Base-by-base conservation (phyloP, 192 early-diverging fungal genomes). In the Podila epicladia region DNA sequence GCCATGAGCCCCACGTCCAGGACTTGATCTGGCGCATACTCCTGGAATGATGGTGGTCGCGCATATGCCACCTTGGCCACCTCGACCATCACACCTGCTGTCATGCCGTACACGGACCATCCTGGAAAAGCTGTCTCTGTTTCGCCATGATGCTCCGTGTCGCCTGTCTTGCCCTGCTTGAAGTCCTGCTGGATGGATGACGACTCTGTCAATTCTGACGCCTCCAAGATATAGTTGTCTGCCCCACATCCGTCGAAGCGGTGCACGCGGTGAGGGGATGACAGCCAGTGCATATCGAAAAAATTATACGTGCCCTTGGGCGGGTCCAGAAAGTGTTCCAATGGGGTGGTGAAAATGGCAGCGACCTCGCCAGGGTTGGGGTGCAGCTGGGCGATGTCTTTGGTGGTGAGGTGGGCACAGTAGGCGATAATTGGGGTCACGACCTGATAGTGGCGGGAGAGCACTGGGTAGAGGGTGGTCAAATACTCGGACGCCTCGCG, bases 331-430 rank as follows among this genome's bases (percentile, higher is more conserved):
- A 80, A 72, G 24, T 20, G 59, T 20, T 72, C 71, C 9, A 80
- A 49, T 4, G 77, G 77, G 0, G 24, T 28, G 3, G 77, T 69
- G 28, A 73, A 80, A 8, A 80, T 80, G 3, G 77, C 77, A 15
- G 51, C 62, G 20, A 80, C 77, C 62, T 80, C 77, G 22, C 62
- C 71, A 37, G 77, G 77, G 28, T 80, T 80, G 13, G 77, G 71
- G 35, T 20, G 57, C 28, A 80, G 67, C 6, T 32, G 17, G 12
- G 37, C 33, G 12, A 80, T 33, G 17, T 80, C 62, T 8, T 66
- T n/a, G 2, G 70, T 58, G 48, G 71, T 73, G 53, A 80, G 19
- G 28, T 33, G 31, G 20, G 77, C 66, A 41, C 77, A 80, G 26
- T 28, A 80, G 41, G 53, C 71, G 9, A 80, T 58, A 11, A 72